phyloP scores from a whole-genome alignment of 2,329 filamentous ascomycete genomes.

The Aureobasidium sp. region DNA sequence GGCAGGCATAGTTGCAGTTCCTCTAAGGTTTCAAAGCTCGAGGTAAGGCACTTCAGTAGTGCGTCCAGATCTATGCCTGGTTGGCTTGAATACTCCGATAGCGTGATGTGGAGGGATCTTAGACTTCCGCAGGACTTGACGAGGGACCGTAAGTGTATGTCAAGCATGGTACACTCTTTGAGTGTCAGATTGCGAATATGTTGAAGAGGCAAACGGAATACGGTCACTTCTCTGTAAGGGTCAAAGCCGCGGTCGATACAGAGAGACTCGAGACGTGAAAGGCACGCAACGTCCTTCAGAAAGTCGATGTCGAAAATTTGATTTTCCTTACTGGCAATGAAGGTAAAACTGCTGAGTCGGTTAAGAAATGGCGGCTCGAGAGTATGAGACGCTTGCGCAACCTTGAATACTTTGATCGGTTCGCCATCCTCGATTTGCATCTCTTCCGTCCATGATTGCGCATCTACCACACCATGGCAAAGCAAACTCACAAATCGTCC shows the following conservation, averaged over 20 bases:
- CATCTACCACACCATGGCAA: not conserved
- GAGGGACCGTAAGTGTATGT: not conserved
- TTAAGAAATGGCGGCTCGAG: not conserved
- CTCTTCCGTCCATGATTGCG: not conserved
- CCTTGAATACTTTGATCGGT: not conserved
- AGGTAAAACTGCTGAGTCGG: not conserved
- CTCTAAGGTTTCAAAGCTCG: not conserved
- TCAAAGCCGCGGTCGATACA: not conserved
- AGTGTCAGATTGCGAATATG: not conserved
- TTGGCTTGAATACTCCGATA: too few species aligned
- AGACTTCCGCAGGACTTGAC: not conserved
- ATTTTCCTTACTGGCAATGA: not conserved
- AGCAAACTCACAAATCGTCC: not conserved
- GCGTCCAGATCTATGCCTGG: not conserved
- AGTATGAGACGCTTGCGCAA: too few species aligned
- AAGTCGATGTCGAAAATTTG: too few species aligned
- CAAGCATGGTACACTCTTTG: not conserved
- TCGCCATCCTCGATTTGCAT: not conserved
- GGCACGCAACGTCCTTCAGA: not conserved
- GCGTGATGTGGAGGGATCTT: not conserved
- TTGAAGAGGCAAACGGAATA: not conserved
- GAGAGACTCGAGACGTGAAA: not conserved
- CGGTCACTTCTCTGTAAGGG: too few species aligned
- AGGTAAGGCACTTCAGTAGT: not conserved
- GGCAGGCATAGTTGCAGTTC: not conserved